Evolutionary conservation across 345 rosid genomes (phyloP).

Genomic region (Limnanthes douglasii): DNA sequence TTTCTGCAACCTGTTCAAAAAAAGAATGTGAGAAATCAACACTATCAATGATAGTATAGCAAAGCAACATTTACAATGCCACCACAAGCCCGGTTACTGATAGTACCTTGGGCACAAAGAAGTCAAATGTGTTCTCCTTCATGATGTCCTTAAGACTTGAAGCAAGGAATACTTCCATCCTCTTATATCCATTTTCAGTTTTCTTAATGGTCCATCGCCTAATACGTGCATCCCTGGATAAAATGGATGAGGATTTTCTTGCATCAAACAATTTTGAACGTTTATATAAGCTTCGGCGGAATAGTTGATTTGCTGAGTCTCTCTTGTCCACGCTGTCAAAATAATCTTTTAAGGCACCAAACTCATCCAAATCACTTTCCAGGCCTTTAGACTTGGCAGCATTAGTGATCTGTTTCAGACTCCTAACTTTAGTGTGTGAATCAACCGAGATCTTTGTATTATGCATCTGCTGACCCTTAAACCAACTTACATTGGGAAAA

Average conservation of each 20-base stretch:
- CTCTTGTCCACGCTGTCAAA: slow-evolving; percentile 87
- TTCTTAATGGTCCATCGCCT: slow-evolving; percentile 89
- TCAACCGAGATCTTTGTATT: slow-evolving; percentile 23
- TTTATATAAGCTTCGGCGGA: slow-evolving; percentile 72
- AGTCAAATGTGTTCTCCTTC: slow-evolving; percentile 80
- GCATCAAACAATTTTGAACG: slow-evolving; percentile 95
- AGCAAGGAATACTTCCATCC: slow-evolving; percentile 91
- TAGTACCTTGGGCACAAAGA: slow-evolving; percentile 78
- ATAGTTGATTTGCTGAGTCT: slow-evolving; percentile 78
- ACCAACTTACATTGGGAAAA: slow-evolving; percentile 52
- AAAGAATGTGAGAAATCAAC: slow-evolving; percentile 10
- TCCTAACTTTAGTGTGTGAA: slow-evolving; percentile 36
- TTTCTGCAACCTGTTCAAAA: slow-evolving; percentile 60
- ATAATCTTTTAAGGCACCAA: slow-evolving; percentile 86
- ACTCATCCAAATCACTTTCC: slow-evolving; percentile 54
- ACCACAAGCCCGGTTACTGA: slow-evolving; percentile 5
- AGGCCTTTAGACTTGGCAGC: slow-evolving; percentile 26
- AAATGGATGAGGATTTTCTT: slow-evolving; percentile 73
- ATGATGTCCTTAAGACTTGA: slow-evolving; percentile 79
- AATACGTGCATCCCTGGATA: slow-evolving; percentile 92
- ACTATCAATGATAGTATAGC: slow-evolving; percentile 4
- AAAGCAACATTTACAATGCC: not conserved
- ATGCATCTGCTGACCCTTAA: slow-evolving; percentile 27
- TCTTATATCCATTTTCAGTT: slow-evolving; percentile 71
- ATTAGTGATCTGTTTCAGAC: slow-evolving; percentile 52